A percentile compares a stretch with the other conserved stretches of the same genome.
These are phyloP conservation scores for Diplodia intermedia DNA, from an alignment of 2,329 filamentous ascomycete species.

Conservation along the genomic window DNA sequence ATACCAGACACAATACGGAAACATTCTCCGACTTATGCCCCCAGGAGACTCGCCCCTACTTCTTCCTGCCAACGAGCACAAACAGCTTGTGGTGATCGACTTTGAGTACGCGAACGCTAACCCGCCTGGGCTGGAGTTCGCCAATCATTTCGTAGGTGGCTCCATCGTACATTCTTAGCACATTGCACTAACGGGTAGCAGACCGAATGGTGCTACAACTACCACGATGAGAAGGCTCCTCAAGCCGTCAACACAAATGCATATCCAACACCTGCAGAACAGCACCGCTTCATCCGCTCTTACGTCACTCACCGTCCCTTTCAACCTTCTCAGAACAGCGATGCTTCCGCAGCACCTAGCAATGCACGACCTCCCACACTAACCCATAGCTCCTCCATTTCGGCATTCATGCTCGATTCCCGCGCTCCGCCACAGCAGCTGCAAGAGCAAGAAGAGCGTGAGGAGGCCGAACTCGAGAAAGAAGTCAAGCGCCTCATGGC, in stretches of 20 bases:
- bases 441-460: constrained; percentile 53
- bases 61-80: constrained; percentile 90
- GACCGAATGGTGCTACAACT: constrained; percentile 98
- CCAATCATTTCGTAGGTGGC: constrained; percentile 83
- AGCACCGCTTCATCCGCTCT: constrained; percentile 81
- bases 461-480: constrained; percentile 69
- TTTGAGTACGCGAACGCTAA: constrained; percentile 98
- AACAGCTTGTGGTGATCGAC: constrained; percentile 95
- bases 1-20: constrained; percentile 91
- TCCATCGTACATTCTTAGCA: neutral
- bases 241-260: constrained; percentile 70
- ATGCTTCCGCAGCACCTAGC: constrained; percentile 44
- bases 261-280: constrained; percentile 83
- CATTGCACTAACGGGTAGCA: constrained; percentile 38
- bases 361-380: constrained; percentile 41
- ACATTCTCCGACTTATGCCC: constrained; percentile 82
- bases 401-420: constrained; percentile 78
- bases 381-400: constrained; percentile 50
- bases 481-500: constrained; percentile 74
- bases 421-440: constrained; percentile 48
- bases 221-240: constrained; percentile 74
- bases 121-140: constrained; percentile 84
- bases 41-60: constrained; percentile 80
- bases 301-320: constrained; percentile 77
- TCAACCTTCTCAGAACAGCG: constrained; percentile 47